These are phyloP conservation scores for Infundibulicybe gibba DNA, from an alignment of 768 basidiomycete species.

Conservation along the genomic window DNA sequence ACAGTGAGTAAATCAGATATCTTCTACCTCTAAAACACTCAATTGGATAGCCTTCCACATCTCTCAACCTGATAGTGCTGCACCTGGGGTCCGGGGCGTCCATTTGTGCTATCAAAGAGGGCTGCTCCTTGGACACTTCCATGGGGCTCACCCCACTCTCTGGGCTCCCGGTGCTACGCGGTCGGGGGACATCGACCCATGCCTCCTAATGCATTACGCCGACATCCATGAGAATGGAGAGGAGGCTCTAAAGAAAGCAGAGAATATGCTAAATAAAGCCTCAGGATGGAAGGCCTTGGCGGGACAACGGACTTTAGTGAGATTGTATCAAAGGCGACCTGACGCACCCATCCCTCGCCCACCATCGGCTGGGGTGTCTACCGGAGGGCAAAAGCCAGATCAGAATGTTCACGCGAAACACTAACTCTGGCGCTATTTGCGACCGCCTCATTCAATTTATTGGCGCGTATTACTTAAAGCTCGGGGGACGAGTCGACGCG, in stretches of 20 bases:
- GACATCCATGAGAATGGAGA: conserved; percentile 21
- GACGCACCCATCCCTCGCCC: conserved; percentile 22
- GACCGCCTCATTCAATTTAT: conserved; percentile 74
- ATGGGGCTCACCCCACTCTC: conserved; percentile 93
- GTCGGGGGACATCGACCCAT: conserved; percentile 79
- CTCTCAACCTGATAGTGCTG: conserved; percentile 73
- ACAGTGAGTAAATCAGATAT: conserved; percentile 12
- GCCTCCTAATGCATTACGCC: conserved; percentile 84
- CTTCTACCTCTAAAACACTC: too few relatives aligned
- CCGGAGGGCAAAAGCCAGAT: neutral
- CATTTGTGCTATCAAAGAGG: conserved; percentile 68
- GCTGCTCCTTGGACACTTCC: conserved; percentile 77
- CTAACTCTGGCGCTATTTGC: conserved; percentile 76
- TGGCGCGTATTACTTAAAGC: conserved; percentile 73
- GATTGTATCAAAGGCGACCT: conserved; percentile 39
- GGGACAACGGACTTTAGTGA: conserved; percentile 82
- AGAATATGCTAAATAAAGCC: conserved; percentile 71
- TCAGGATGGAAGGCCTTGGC: conserved; percentile 77
- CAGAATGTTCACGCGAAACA: conserved; percentile 9
- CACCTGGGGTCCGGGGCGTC: conserved; percentile 94
- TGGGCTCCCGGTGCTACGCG: conserved; percentile 86
- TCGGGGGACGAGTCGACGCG: conserved; percentile 66
- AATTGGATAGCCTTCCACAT: conserved; percentile 29
- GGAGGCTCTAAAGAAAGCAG: conserved; percentile 40
- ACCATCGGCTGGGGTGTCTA: conserved; percentile 9